phyloP scores from a whole-genome alignment of 1,139 yeast species.

The Candida smagusa region DNA sequence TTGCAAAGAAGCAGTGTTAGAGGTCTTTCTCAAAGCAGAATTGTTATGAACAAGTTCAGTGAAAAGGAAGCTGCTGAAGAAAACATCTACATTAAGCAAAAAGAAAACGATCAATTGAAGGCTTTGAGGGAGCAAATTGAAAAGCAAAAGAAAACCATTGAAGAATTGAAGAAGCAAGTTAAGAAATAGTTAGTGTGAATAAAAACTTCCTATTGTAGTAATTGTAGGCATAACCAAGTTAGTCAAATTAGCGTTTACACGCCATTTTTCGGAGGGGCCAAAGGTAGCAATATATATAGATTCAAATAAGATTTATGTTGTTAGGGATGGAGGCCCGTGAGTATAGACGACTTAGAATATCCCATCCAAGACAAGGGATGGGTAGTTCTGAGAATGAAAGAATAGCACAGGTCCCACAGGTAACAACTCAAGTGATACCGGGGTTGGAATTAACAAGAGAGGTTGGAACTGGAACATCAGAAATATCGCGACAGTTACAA shows the following conservation, averaged over 20 bases:
- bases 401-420: no score
- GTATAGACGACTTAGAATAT: no score
- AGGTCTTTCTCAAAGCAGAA: constrained; percentile 38
- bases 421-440: no score
- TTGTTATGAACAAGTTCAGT: constrained; percentile 31
- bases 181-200: constrained; percentile 29
- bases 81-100: constrained; percentile 42
- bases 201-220: neutral
- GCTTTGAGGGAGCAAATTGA: constrained; percentile 44
- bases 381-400: no score
- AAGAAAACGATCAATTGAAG: constrained; percentile 49
- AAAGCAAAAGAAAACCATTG: constrained; percentile 44
- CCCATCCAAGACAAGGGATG: no score
- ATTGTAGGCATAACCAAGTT: neutral
- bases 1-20: constrained; percentile 28
- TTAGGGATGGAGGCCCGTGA: no score
- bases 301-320: no score
- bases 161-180: constrained; percentile 40
- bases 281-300: neutral
- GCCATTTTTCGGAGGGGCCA: neutral
- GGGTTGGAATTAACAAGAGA: no score
- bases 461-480: no score
- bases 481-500: no score
- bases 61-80: constrained; percentile 49
- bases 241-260: neutral